Evolutionary conservation across 1,284 basidiomycete species (phyloP).

Genomic region (Malassezia pachydermatis): DNA sequence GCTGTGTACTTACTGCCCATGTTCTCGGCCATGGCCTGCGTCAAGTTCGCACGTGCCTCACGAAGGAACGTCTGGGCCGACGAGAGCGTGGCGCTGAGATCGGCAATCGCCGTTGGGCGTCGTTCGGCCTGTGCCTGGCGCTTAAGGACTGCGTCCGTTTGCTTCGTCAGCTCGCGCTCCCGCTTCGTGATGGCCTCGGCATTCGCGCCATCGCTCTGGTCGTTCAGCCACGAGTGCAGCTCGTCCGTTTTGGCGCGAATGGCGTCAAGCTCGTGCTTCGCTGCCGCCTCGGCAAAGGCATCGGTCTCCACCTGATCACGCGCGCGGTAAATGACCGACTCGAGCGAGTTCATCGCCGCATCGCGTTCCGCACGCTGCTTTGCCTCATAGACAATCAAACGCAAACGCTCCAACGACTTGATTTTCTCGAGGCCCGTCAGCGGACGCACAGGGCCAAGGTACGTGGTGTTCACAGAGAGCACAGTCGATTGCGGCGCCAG

Average conservation of each 20-base stretch:
- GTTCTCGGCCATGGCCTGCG: conserved; percentile 53
- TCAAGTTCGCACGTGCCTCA: conserved; percentile 60
- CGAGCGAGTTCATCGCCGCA: conserved; percentile 82
- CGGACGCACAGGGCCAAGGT: conserved; percentile 22
- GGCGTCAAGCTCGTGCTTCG: conserved; percentile 60
- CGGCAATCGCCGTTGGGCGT: conserved; percentile 56
- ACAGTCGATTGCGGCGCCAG: conserved; percentile 7
- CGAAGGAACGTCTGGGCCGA: conserved; percentile 64
- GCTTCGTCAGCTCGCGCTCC: conserved; percentile 60
- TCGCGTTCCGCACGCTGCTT: conserved; percentile 66
- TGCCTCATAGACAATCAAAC: conserved; percentile 62
- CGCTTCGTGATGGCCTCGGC: conserved; percentile 29
- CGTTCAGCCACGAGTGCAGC: conserved; percentile 70
- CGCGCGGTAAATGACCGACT: conserved; percentile 80
- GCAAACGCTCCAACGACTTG: conserved; percentile 36
- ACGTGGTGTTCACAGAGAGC: conserved; percentile 23
- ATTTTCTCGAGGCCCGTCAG: conserved; percentile 33
- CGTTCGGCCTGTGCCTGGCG: conserved; percentile 76
- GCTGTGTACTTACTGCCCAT: conserved; percentile 39
- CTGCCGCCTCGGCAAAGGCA: conserved; percentile 64
- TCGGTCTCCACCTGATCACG: conserved; percentile 66
- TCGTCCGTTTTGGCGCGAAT: conserved; percentile 61
- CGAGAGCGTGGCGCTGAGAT: conserved; percentile 59
- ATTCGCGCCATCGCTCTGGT: conserved; percentile 72
- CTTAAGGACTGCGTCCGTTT: conserved; percentile 71